Evolutionary conservation across 495 filamentous ascomycete species (phyloP), one percentile per base, ranked within the genome.

Genomic region (Daldinia vernicosa): DNA sequence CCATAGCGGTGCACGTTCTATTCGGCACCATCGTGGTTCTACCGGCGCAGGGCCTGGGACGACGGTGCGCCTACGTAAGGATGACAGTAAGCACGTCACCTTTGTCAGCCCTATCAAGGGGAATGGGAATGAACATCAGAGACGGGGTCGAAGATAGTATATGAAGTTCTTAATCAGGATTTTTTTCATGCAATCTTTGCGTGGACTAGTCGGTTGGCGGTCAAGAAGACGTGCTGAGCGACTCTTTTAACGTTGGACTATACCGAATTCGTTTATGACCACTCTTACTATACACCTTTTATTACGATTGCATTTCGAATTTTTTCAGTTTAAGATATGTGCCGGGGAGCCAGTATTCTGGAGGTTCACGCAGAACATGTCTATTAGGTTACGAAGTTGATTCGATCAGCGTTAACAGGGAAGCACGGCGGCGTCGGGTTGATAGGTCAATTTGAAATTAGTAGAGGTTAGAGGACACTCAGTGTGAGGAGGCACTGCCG

Each of bases 51-150:
- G 75, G 22, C 1, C 70, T 17, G 73, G 75, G 6, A 75, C 70
- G n/a, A 71, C 72, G 12, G 74, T 78, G 27, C 78, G 80, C 43
- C 72, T 83, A 45, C 80, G 82, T 59, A 84, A 84, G 67, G 80
- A 82, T 14, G 82, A 83, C 61, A 68, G 59, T 28, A 82, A 81
- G 27, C 80, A 84, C 39, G 82, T 85, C 39, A 80, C 81, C 1
- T 84, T 85, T 66, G 82, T 85, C 3, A 76, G 71, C 22, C 77
- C 81, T 26, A 76, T 81, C 12, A 78, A 73, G 40, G 74, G 70
- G 47, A 74, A 61, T 32, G 69, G 75, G 45, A 77, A 78, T 58
- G 72, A 65, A n/a, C 78, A 77, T 33, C 77, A 80, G 51, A 61
- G 70, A 43, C 73, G 73, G 9, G 65, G 73, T 27, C 69, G 69